Conservation (phyloP, 2,329 filamentous ascomycete species). For the Penicillium sumatraense region DNA sequence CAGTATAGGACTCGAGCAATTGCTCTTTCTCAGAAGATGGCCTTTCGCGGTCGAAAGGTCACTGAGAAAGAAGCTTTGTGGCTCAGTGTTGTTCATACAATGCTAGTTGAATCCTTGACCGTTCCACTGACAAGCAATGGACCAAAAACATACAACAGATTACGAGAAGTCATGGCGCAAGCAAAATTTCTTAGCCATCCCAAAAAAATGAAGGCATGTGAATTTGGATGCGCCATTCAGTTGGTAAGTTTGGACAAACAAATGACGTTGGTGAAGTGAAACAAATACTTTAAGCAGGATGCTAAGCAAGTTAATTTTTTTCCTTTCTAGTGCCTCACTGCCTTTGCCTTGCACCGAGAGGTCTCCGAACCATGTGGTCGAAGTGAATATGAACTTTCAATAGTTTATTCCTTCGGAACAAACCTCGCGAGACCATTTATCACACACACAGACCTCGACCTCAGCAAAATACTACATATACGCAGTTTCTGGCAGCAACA, state of each 20-base stretch:
- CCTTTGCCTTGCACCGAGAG: slow-evolving; percentile 37
- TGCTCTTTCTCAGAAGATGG: slow-evolving; percentile 34
- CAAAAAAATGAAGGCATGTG: slow-evolving; percentile 21
- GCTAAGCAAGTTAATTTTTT: neutral
- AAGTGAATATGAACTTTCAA: slow-evolving; percentile 36
- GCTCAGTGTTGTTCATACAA: slow-evolving; percentile 35
- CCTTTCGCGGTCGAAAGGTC: slow-evolving; percentile 25
- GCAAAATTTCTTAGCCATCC: slow-evolving; percentile 32
- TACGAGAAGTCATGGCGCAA: slow-evolving; percentile 23
- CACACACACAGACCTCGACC: slow-evolving; percentile 26
- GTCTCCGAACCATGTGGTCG: slow-evolving; percentile 30
- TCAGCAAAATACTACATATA: slow-evolving; percentile 41
- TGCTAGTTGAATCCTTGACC: slow-evolving; percentile 32
- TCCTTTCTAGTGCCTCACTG: slow-evolving; percentile 34
- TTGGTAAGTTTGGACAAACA: slow-evolving; percentile 26
- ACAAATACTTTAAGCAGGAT: no score
- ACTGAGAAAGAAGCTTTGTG: slow-evolving; percentile 34
- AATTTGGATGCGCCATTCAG: slow-evolving; percentile 35
- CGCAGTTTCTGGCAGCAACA: slow-evolving; percentile 50
- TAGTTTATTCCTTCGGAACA: slow-evolving; percentile 31
- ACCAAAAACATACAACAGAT: slow-evolving; percentile 29
- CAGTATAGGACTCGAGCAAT: slow-evolving; percentile 44
- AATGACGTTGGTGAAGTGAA: slow-evolving; percentile 2
- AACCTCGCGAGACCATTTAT: slow-evolving; percentile 18
- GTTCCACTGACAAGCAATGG: neutral